Percentiles rank a stretch among this genome's conserved stretches.
Conservation (phyloP, 495 filamentous ascomycete genomes). For the Daldinia loculata region DNA sequence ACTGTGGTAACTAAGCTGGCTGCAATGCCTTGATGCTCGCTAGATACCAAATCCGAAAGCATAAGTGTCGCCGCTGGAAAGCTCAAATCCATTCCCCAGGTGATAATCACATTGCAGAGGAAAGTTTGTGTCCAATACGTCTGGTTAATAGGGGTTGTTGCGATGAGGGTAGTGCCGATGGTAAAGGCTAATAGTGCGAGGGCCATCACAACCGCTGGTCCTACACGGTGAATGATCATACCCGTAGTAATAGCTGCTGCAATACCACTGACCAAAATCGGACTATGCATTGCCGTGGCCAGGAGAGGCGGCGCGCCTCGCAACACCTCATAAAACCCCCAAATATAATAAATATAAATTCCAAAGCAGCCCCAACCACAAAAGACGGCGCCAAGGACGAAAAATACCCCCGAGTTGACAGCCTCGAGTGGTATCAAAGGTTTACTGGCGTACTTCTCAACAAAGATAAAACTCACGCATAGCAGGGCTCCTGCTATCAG, state of each 20-base stretch:
- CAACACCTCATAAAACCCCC: constrained; percentile 63
- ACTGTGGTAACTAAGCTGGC: constrained; percentile 57
- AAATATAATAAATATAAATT: constrained; percentile 68
- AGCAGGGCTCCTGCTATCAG: constrained; percentile 63
- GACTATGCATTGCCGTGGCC: constrained; percentile 59
- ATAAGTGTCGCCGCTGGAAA: constrained; percentile 56
- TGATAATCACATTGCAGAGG: constrained; percentile 58
- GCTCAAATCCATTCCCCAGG: constrained; percentile 65
- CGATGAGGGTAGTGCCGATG: constrained; percentile 57
- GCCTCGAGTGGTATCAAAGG: constrained; percentile 66
- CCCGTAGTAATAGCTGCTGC: constrained; percentile 62
- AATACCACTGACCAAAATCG: constrained; percentile 59
- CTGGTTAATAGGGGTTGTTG: constrained; percentile 59
- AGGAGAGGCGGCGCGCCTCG: constrained; percentile 59
- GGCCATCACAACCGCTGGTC: constrained; percentile 60
- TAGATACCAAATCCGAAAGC: constrained; percentile 54
- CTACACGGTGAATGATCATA: constrained; percentile 57
- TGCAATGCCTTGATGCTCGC: constrained; percentile 56
- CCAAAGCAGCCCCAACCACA: constrained; percentile 71
- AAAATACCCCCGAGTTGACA: constrained; percentile 61
- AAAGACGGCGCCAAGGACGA: constrained; percentile 65
- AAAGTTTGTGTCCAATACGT: constrained; percentile 60
- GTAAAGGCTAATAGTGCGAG: constrained; percentile 62
- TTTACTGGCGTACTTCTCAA: constrained; percentile 57
- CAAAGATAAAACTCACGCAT: constrained; percentile 59